phyloP scores from a whole-genome alignment of 2,329 filamentous ascomycete genomes.

The Penicillium nordicum region DNA sequence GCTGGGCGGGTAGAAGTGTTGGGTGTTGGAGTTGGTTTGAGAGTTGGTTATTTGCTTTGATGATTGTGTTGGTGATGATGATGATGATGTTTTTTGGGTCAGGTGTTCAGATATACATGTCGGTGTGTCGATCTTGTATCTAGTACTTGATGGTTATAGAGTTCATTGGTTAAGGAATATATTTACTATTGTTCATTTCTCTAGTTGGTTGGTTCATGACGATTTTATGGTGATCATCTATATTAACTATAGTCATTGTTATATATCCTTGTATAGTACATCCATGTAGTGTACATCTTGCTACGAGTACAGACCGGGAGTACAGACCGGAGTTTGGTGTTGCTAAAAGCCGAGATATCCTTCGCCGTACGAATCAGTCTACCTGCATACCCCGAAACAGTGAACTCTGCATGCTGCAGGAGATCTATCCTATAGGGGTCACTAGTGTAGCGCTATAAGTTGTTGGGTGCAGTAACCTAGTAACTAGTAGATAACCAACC shows the following conservation, averaged over 20 bases:
- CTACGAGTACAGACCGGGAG: not conserved
- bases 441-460: not conserved
- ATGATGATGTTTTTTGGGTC: not conserved
- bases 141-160: not conserved
- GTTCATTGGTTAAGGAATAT: not conserved
- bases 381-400: constrained; percentile 4
- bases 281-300: not conserved
- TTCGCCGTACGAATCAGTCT: not conserved
- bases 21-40: not conserved
- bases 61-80: not conserved
- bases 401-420: constrained; percentile 4
- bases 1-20: not conserved
- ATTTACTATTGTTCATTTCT: not conserved
- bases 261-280: not conserved
- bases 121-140: not conserved
- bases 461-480: no score
- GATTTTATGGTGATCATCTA: not conserved
- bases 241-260: not conserved
- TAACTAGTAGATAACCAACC: not conserved
- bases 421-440: constrained; percentile 6
- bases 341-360: no score
- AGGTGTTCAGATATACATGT: not conserved
- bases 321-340: not conserved
- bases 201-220: not conserved
- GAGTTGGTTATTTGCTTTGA: not conserved